phyloP scores from a whole-genome alignment of 768 basidiomycete species.

The Termitomyces sp. region DNA sequence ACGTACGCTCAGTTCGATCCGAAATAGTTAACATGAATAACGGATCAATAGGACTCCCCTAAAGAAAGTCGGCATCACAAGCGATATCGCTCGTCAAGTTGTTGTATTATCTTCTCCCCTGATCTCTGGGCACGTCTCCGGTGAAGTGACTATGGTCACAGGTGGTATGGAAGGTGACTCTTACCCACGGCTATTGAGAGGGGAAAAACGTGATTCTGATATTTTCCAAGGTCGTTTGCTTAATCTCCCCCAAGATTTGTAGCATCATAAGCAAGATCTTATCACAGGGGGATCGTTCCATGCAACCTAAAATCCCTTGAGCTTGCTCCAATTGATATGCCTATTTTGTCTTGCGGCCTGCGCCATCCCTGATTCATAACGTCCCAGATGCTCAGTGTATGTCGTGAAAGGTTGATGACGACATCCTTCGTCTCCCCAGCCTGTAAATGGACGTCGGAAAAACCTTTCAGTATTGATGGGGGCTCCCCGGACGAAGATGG shows the following conservation, averaged over 20 bases:
- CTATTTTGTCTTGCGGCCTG: conserved; percentile 46
- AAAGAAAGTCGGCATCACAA: conserved; percentile 58
- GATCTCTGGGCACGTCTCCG: conserved; percentile 67
- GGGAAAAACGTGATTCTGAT: background rate
- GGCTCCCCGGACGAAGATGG: conserved; percentile 46
- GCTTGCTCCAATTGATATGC: conserved; percentile 50
- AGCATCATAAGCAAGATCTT: background rate
- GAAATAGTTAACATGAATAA: background rate
- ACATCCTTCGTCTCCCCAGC: conserved; percentile 32
- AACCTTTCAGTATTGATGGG: conserved; percentile 51
- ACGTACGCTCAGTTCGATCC: conserved; percentile 39
- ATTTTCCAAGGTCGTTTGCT: conserved; percentile 24
- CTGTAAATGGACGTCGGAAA: conserved; percentile 39
- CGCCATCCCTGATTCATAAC: conserved; percentile 54
- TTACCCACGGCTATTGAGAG: background rate
- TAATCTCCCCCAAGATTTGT: conserved; percentile 22
- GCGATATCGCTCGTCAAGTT: conserved; percentile 64
- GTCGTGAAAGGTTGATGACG: conserved; percentile 41
- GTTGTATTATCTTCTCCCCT: conserved; percentile 52
- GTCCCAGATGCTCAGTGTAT: conserved; percentile 58
- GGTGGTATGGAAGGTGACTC: conserved; percentile 73
- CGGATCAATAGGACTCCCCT: conserved; percentile 49
- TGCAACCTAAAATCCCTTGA: conserved; percentile 34
- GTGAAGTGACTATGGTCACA: conserved; percentile 64
- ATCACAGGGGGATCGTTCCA: conserved; percentile 8